Evolutionary conservation across 352 stramenopile species (phyloP), one percentile per base, ranked within the genome.

Genomic region (Globisporangium ultimum): DNA sequence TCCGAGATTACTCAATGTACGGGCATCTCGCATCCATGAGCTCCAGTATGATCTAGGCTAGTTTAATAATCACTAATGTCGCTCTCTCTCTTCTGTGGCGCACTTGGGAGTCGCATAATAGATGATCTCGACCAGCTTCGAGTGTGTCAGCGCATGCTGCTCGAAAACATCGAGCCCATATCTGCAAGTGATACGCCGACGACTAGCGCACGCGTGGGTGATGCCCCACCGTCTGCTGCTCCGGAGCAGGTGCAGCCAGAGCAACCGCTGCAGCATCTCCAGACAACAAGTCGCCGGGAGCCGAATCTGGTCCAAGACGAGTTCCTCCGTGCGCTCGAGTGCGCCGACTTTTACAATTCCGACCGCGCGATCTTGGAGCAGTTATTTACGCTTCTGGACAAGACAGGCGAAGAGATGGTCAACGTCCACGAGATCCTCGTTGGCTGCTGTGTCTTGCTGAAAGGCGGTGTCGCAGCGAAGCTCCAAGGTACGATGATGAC

Each of bases 371-470:
- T 90, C 48, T 69, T 87, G 21, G 72, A 87, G 22, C 72, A 64
- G 3, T 38, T 90, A 32, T 87, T 90, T 48, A 80, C 67, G 13
- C 67, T 90, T 40, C 53, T 90, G 58, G 80, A 90, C 66, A 66
- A 66, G 10, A 87, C 78, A 0, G 78, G 78, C 0, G 78, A 88
- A 41, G 80, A 86, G 6, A 59, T 72, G 1, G 61, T 90, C 28
- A 47, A 77, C 18, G 56, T 66, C 0, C 50, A 65, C 2, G 68
- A 87, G 51, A 74, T 90, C 24, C 68, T 84, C 9, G 67, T 88
- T 38, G 74, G 60, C 1, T 60, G 65, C 11, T 75, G 72, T 3
- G 18, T 72, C 24, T 52, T 88, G 21, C 68, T 90, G 7, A 68
- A 68, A 34, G 74, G 75, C 7, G 64, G 78, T 1, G 57, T 90